Evolutionary conservation across 495 filamentous ascomycete genomes (phyloP).

Genomic region (Neurospora intermedia): DNA sequence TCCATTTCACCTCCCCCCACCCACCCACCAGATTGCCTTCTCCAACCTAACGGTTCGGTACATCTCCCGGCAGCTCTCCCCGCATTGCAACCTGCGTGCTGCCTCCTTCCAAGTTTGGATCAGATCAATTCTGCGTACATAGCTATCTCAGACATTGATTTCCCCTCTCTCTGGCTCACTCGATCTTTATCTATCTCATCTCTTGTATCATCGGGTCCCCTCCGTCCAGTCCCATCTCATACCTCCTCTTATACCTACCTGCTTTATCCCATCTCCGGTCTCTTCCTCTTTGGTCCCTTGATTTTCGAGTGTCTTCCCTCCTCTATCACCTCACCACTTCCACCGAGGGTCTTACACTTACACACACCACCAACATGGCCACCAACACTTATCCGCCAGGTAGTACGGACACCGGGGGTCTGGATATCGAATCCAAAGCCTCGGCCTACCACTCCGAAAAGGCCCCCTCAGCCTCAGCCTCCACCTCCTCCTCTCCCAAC

Average conservation of each 20-base stretch:
- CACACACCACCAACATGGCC: neutral
- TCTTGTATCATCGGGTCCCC: neutral
- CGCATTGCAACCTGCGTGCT: neutral
- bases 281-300: neutral
- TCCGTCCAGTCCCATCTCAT: neutral
- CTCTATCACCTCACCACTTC: neutral
- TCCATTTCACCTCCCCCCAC: neutral
- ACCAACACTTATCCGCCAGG: neutral
- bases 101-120: neutral
- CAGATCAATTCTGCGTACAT: neutral
- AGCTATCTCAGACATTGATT: neutral
- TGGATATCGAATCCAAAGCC: neutral
- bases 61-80: neutral
- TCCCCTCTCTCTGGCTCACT: neutral
- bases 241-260: neutral
- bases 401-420: neutral
- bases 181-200: neutral
- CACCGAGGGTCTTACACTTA: neutral
- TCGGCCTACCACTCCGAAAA: neutral
- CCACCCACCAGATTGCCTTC: neutral
- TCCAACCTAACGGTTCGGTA: neutral
- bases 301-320: neutral
- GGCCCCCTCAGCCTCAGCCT: neutral
- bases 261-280: neutral
- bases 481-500: neutral